Evolutionary conservation across 1,139 yeast species (phyloP), one percentile per base, ranked within the genome.

Genomic region (Diutina rugosa): DNA sequence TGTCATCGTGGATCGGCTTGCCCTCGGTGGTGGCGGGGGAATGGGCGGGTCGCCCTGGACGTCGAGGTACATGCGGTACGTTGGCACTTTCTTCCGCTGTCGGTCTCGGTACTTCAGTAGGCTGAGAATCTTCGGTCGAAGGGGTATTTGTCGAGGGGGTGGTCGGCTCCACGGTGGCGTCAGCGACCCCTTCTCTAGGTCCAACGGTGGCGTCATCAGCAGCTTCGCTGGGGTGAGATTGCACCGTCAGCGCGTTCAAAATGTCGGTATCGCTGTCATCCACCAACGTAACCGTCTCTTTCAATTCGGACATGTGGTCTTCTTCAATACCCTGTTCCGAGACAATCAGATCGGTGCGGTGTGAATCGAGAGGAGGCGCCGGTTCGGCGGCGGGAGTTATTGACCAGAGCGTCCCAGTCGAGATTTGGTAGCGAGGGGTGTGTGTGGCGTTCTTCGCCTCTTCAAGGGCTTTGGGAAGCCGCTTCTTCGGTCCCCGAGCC

Each of bases 401-500:
- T 21, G 46, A 16, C 53, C 53, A 49, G 1, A 49, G 32, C 14
- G 28, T n/a, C 6, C 16, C 44, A 7, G 28, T 30, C 4, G 32
- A 38, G 8, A 49, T 32, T 5, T 38, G 16, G 21, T 49, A 49
- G 5, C 29, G 32, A 3, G 41, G 44, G 4, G 41, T 12, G 6
- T 38, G 28, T 4, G 32, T 38, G 9, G 53, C 77, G 18, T 77
- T 72, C 26, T 62, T 65, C 3, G 81, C 78, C 14, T 79, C 77
- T 48, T 74, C 72, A 26, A 82, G 78, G n/a, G 72, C 69, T 58
- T 79, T 79, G 1, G 97, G 97, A 55, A 89, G 72, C 61, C 85
- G 81, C 59, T 95, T 81, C 0, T 79, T 77, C 30, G 96, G 96
- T 0, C 96, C 96, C 61, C 73, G 82, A 0, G 85, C 84, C 61